Conservation (phyloP, 352 stramenopile species). For the Phytophthora foliorum region DNA sequence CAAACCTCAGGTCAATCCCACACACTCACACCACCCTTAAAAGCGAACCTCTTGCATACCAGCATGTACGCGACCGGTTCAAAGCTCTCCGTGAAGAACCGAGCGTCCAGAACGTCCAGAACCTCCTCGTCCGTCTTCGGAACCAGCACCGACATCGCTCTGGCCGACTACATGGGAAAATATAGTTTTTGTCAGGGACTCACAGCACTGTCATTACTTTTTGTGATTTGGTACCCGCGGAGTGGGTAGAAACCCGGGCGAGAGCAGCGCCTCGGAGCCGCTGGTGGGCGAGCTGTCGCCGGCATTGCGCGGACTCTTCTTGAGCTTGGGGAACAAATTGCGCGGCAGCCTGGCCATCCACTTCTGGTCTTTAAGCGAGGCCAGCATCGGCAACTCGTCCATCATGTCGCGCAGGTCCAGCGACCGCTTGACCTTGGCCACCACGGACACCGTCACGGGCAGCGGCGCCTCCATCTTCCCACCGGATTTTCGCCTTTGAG, state of each 20-base stretch:
- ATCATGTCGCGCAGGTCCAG: slow-evolving; percentile 66
- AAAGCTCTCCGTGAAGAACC: slow-evolving; percentile 87
- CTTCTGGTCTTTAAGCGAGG: slow-evolving; percentile 66
- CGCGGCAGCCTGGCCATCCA: slow-evolving; percentile 73
- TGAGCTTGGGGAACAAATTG: slow-evolving; percentile 38
- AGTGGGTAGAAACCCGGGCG: slow-evolving; percentile 46
- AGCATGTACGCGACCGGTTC: slow-evolving; percentile 75
- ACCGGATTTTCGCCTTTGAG: slow-evolving; percentile 26
- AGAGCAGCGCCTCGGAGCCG: slow-evolving; percentile 33
- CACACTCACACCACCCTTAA: neutral
- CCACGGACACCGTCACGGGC: slow-evolving; percentile 26
- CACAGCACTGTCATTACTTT: neutral
- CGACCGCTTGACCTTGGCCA: slow-evolving; percentile 35
- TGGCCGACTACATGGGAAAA: slow-evolving; percentile 35
- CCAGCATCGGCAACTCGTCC: slow-evolving; percentile 68
- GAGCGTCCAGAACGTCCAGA: slow-evolving; percentile 74
- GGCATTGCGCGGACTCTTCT: slow-evolving; percentile 26
- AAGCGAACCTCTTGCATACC: slow-evolving; percentile 34
- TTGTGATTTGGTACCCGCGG: slow-evolving; percentile 34
- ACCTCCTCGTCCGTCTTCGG: slow-evolving; percentile 74
- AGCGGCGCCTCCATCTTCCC: slow-evolving; percentile 37
- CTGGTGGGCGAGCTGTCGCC: slow-evolving; percentile 19
- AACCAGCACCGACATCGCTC: slow-evolving; percentile 71
- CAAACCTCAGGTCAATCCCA: neutral
- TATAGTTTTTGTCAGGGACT: slow-evolving; percentile 15